Evolutionary conservation across 2,329 filamentous ascomycete genomes (phyloP), one percentile per base, ranked within the genome.

Genomic region (Phyllosticta citrichinensis): DNA sequence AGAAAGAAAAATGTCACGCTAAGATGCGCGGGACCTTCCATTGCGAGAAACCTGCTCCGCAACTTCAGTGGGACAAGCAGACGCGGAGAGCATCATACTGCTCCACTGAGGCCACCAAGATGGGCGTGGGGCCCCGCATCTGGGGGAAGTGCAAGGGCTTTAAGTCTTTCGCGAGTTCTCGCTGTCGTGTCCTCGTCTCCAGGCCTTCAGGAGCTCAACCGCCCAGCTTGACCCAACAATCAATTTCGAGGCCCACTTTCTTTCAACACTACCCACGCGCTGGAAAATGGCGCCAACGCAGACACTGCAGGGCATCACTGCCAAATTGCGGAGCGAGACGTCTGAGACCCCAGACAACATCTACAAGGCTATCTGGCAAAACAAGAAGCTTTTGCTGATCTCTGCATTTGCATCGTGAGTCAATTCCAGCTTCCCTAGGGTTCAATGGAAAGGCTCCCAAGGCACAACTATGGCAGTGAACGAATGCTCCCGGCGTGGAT

Each of bases 341-440:
- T 47, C 40, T 3, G 56, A 30, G 14, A 52, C 11, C 6, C 22
- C 40, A 19, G 65, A 68, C 57, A 68, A 69, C n/a, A 64, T 67
- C 63, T 68, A 67, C 66, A 62, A 65, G 35, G 68, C 64, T n/a
- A 60, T 69, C 30, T 57, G 67, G 30, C 61, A 68, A 24, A 70
- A 70, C 30, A 68, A 68, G 12, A 70, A 70, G 63, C 64, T 70
- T 33, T 57, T 70, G 11, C 14, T 68, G 52, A 70, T 70, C 53
- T 67, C 69, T 24, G 68, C 69, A 61, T 70, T 70, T 56, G 68
- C 68, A 47, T 70, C 69, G 69, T 71, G 65, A 59, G 67, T 30
- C 17, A 14, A 5, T 9, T 27, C 40, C 20, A 12, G 25, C 25
- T 30, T 22, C 12, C 54, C n/a, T 12, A 10, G 8, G 14, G 11